Conservation (phyloP, 805 yeast species). For the Metschnikowia lochheadii region DNA sequence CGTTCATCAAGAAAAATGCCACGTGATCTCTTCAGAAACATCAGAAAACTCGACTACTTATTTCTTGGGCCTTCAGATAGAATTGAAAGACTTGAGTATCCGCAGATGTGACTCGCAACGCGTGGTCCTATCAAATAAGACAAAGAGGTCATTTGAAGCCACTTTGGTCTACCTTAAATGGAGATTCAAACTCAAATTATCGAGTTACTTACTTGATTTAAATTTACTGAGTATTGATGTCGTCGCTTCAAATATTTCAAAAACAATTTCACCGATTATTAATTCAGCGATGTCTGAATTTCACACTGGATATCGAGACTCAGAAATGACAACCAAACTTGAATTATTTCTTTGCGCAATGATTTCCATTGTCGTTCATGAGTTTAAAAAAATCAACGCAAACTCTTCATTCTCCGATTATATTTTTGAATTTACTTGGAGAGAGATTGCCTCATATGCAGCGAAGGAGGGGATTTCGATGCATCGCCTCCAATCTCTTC, state of each 20-base stretch:
- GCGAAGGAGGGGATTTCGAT: not conserved
- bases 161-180: slow-evolving; percentile 21
- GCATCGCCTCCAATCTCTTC: not conserved
- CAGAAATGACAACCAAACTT: not conserved
- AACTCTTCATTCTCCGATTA: not conserved
- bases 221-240: slow-evolving; percentile 7
- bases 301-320: not conserved
- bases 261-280: slow-evolving; percentile 2
- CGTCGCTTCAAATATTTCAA: slow-evolving; percentile 1
- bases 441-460: not conserved
- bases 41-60: slow-evolving; percentile 5
- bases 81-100: slow-evolving; percentile 20
- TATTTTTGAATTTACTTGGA: slow-evolving; percentile 10
- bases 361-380: slow-evolving; percentile 11
- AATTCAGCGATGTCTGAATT: slow-evolving; percentile 4
- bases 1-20: slow-evolving; percentile 31
- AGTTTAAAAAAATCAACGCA: slow-evolving; percentile 14
- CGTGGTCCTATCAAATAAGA: slow-evolving; percentile 9
- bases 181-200: slow-evolving; percentile 21
- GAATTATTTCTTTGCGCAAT: slow-evolving; percentile 14
- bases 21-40: slow-evolving; percentile 12
- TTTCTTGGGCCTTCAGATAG: slow-evolving; percentile 32
- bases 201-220: slow-evolving; percentile 19
- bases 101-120: slow-evolving; percentile 8
- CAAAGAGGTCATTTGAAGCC: slow-evolving; percentile 17